Conservation (phyloP, 345 rosid species). For the Schrenkiella parvula region DNA sequence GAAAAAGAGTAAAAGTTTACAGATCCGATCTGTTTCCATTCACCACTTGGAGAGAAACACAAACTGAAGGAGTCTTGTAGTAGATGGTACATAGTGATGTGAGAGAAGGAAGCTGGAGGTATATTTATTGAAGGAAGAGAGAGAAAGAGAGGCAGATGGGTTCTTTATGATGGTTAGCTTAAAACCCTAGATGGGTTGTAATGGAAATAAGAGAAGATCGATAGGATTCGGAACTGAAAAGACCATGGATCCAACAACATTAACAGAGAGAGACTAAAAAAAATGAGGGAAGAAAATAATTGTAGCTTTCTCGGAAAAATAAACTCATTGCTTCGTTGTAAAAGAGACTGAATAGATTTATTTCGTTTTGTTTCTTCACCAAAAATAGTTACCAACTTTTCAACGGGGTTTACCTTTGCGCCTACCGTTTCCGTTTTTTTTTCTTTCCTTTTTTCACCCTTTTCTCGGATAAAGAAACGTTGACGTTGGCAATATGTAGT, state of each 20-base stretch:
- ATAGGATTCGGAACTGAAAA: slow-evolving; percentile 7
- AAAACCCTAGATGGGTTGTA: slow-evolving; percentile 37
- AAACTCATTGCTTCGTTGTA: neutral
- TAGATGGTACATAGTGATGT: neutral
- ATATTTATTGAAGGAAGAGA: slow-evolving; percentile 34
- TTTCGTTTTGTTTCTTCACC: neutral
- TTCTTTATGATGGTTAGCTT: neutral
- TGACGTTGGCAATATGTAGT: slow-evolving; percentile 13
- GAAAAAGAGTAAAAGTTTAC: slow-evolving; percentile 5
- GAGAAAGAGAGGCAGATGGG: slow-evolving; percentile 13
- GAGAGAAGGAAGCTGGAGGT: neutral
- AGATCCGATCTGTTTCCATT: neutral
- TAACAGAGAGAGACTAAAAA: neutral
- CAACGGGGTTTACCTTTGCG: slow-evolving; percentile 25
- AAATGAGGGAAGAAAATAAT: neutral
- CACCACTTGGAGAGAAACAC: neutral
- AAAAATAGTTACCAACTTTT: slow-evolving; percentile 15
- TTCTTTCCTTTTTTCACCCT: neutral
- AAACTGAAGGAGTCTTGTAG: neutral
- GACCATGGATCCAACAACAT: slow-evolving; percentile 15
- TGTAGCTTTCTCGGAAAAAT: slow-evolving; percentile 8
- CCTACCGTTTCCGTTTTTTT: slow-evolving; percentile 33
- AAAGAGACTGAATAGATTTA: neutral
- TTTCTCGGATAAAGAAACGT: slow-evolving; percentile 9
- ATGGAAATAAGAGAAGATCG: slow-evolving; percentile 29